Base-by-base conservation (phyloP, 2,329 filamentous ascomycete species). In the Thyridium curvatum region DNA sequence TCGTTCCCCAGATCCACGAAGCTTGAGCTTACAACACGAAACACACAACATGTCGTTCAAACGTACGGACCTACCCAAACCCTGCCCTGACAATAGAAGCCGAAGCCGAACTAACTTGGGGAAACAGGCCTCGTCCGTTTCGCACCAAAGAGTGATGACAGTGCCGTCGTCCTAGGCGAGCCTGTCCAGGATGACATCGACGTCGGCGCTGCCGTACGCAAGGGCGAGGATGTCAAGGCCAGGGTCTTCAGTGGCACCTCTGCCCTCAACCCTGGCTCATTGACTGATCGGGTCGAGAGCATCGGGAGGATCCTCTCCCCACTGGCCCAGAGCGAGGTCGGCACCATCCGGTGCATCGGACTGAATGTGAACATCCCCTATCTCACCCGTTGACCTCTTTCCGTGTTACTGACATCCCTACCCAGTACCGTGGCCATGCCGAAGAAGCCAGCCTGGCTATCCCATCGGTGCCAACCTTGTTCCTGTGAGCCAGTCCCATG, bases 81-180 rank as follows among this genome's bases (percentile, higher is more conserved):
- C n/a, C n/a, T n/a, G n/a, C n/a, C n/a, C n/a, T n/a, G n/a, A n/a
- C n/a, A n/a, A n/a, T n/a, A n/a, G n/a, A n/a, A n/a, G n/a, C n/a
- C n/a, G n/a, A n/a, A n/a, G n/a, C n/a, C n/a, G n/a, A n/a, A n/a
- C n/a, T n/a, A n/a, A n/a, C n/a, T n/a, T n/a, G n/a, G n/a, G n/a
- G n/a, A n/a, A n/a, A n/a, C n/a, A 79, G 75, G 76, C 54, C 68
- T 81, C 41, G 73, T 79, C 47, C 74, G 77, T 38, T 80, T 81
- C 49, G 54, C 71, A 14, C 71, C 77, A 38, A 72, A 69, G 50
- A 69, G 66, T 5, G 66, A 71, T 35, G 54, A 62, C 30, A 56
- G 60, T 42, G 68, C 67, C 44, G 53, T 75, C 38, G 58, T 77
- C 35, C 71, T 80, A 48, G 77, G 76, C 28, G 68, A 81, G 49